Percentiles rank a stretch among this genome's conserved stretches.
Evolutionary conservation across 495 filamentous ascomycete species (phyloP).

Genomic region (Articulospora tetracladia): DNA sequence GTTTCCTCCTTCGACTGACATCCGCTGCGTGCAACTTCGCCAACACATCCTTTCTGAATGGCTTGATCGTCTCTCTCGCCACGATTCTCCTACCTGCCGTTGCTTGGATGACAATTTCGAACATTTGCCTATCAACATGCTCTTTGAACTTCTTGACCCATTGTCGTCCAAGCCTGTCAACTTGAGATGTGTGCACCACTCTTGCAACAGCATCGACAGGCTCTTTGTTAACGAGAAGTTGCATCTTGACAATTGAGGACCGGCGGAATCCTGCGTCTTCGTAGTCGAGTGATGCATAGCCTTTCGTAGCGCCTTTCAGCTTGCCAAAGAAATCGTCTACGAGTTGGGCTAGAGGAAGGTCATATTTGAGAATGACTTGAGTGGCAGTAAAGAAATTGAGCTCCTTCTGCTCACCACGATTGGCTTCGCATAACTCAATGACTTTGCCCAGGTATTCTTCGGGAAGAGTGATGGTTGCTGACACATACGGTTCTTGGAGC

Average conservation of each 20-base stretch:
- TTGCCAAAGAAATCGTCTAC: slow-evolving; percentile 98
- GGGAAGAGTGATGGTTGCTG: slow-evolving; percentile 83
- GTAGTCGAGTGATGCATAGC: slow-evolving; percentile 81
- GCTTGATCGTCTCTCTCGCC: slow-evolving; percentile 92
- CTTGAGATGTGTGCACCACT: slow-evolving; percentile 79
- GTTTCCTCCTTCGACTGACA: slow-evolving; percentile 73
- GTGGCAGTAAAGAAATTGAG: slow-evolving; percentile 89
- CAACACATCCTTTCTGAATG: slow-evolving; percentile 91
- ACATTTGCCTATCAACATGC: slow-evolving; percentile 93
- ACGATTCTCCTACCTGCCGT: slow-evolving; percentile 79
- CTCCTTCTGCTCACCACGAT: slow-evolving; percentile 80
- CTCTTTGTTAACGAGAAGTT: slow-evolving; percentile 87
- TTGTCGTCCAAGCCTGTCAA: slow-evolving; percentile 65
- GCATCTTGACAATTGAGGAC: slow-evolving; percentile 81
- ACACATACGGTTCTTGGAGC: slow-evolving; percentile 82
- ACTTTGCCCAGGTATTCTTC: slow-evolving; percentile 91
- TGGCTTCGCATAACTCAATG: slow-evolving; percentile 91
- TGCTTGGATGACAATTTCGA: slow-evolving; percentile 94
- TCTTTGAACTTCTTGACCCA: slow-evolving; percentile 98
- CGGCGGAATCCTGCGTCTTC: slow-evolving; percentile 87
- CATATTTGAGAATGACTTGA: slow-evolving; percentile 94
- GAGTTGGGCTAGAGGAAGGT: slow-evolving; percentile 78
- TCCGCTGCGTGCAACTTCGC: slow-evolving; percentile 93
- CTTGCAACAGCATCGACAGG: slow-evolving; percentile 94
- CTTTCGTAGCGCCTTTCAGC: slow-evolving; percentile 79